Evolutionary conservation across 768 basidiomycete species (phyloP).

Genomic region (Rubroboletus satanas): DNA sequence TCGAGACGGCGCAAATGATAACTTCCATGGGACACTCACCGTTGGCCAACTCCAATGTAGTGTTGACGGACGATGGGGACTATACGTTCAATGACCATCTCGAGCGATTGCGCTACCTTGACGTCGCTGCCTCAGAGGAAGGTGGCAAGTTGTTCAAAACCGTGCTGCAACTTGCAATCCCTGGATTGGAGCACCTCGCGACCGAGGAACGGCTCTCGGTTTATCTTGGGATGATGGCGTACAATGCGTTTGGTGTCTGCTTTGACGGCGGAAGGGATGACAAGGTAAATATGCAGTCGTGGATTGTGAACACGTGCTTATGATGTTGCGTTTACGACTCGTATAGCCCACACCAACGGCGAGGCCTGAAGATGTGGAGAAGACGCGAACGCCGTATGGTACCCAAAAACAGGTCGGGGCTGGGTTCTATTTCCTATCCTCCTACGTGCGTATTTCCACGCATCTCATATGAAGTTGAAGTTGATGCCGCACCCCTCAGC

Average conservation of each 20-base stretch:
- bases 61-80: slow-evolving; percentile 41
- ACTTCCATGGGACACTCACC: slow-evolving; percentile 19
- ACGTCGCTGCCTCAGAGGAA: slow-evolving; percentile 45
- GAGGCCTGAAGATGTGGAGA: slow-evolving; percentile 68
- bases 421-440: slow-evolving; percentile 72
- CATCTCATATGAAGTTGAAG: neutral
- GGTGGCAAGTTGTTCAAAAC: slow-evolving; percentile 49
- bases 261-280: slow-evolving; percentile 64
- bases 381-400: slow-evolving; percentile 73
- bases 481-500: slow-evolving; percentile 28
- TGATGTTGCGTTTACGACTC: neutral
- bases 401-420: slow-evolving; percentile 73
- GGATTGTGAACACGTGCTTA: neutral
- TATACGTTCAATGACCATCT: slow-evolving; percentile 74
- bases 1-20: slow-evolving; percentile 58
- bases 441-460: slow-evolving; percentile 47
- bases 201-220: slow-evolving; percentile 58
- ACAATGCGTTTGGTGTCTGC: slow-evolving; percentile 75
- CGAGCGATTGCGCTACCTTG: slow-evolving; percentile 68
- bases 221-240: slow-evolving; percentile 66
- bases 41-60: slow-evolving; percentile 12
- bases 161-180: slow-evolving; percentile 58
- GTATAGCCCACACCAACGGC: slow-evolving; percentile 47
- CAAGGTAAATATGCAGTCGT: slow-evolving; percentile 45
- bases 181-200: slow-evolving; percentile 69